phyloP scores from a whole-genome alignment of 1,284 basidiomycete species.

The Moniliophthora roreri region DNA sequence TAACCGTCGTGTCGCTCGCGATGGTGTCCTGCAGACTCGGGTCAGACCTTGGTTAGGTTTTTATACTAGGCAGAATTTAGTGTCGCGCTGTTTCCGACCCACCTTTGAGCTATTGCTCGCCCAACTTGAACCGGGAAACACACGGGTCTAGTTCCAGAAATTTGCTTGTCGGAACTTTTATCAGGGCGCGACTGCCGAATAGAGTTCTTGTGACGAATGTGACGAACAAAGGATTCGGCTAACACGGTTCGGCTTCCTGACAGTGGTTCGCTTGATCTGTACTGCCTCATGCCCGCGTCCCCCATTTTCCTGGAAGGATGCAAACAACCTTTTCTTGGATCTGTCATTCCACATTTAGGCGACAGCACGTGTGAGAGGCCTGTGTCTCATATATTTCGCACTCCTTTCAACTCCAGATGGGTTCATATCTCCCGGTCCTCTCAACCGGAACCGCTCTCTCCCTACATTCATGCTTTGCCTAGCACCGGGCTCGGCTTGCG shows the following conservation, averaged over 20 bases:
- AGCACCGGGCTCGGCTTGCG: slow-evolving; percentile 47
- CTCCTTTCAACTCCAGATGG: slow-evolving; percentile 9
- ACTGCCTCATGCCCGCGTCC: slow-evolving; percentile 20
- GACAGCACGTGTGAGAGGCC: slow-evolving; percentile 19
- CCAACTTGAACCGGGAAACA: too few species aligned
- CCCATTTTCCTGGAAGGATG: slow-evolving; percentile 10
- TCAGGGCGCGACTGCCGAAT: too few species aligned
- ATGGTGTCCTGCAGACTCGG: too few species aligned
- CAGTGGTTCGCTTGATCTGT: slow-evolving; percentile 12
- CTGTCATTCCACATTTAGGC: slow-evolving; percentile 8
- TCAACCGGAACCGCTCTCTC: slow-evolving; percentile 18
- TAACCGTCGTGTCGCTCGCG: too few species aligned
- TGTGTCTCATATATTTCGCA: slow-evolving; percentile 16
- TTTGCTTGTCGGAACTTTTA: too few species aligned
- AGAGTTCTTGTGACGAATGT: slow-evolving; percentile 22
- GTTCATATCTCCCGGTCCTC: slow-evolving; percentile 18
- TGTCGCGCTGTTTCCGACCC: too few species aligned
- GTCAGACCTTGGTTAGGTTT: too few species aligned
- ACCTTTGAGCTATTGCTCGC: too few species aligned
- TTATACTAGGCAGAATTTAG: too few species aligned
- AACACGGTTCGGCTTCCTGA: slow-evolving; percentile 32
- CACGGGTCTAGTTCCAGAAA: too few species aligned
- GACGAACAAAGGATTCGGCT: slow-evolving; percentile 23
- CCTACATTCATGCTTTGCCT: slow-evolving; percentile 45
- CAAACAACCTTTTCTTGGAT: slow-evolving; percentile 9